Percentiles rank a stretch among this genome's conserved stretches.
phyloP scores from a whole-genome alignment of 2,329 filamentous ascomycete species.

The Scedosporium minutisporum region DNA sequence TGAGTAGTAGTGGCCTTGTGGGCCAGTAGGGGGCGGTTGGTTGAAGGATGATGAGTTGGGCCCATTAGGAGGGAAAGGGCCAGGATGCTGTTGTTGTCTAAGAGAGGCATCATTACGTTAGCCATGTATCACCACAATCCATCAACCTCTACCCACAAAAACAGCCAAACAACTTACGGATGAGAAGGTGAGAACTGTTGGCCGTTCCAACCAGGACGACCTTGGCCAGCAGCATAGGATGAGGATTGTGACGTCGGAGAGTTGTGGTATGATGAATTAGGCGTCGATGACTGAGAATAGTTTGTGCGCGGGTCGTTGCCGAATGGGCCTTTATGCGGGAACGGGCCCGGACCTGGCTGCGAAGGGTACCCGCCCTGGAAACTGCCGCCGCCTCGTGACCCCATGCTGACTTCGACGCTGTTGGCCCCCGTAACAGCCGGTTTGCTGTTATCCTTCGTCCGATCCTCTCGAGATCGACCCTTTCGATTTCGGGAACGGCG shows the following conservation, averaged over 20 bases:
- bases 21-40: not conserved
- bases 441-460: constrained; percentile 20
- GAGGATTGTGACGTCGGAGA: constrained; percentile 34
- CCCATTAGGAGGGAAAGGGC: not conserved
- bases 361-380: constrained; percentile 1
- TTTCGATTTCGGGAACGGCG: constrained; percentile 18
- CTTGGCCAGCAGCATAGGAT: constrained; percentile 18
- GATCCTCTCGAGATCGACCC: constrained; percentile 28
- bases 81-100: not conserved
- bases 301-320: constrained; percentile 23
- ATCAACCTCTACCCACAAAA: too few relatives aligned
- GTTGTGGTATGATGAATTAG: constrained; percentile 32
- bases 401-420: constrained; percentile 42
- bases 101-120: not conserved
- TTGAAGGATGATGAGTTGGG: constrained; percentile 1
- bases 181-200: constrained; percentile 26
- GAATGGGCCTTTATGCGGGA: constrained; percentile 26
- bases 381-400: constrained; percentile 22
- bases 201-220: constrained; percentile 28
- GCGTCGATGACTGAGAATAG: constrained; percentile 33
- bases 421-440: constrained; percentile 32
- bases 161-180: constrained; percentile 24
- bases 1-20: not conserved
- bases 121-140: too few relatives aligned
- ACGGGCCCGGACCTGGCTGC: constrained; percentile 14